These are phyloP conservation scores for Deuterostichococcus epilithicus DNA, from an alignment of 139 green algal species.

Conservation along the genomic window DNA sequence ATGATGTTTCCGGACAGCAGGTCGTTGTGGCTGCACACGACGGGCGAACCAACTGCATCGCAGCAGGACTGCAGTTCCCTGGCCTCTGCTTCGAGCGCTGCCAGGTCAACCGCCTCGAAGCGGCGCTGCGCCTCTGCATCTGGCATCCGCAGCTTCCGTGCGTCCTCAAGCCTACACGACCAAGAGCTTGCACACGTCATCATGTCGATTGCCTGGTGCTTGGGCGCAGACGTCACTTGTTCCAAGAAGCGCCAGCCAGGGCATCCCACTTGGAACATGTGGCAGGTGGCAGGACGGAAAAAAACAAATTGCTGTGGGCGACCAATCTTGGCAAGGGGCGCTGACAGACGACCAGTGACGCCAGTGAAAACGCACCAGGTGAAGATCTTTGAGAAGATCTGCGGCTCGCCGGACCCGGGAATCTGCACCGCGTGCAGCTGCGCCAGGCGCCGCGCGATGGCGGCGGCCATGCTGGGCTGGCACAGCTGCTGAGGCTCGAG, in stretches of 20 bases:
- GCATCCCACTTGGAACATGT: no score
- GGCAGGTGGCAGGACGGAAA: no score
- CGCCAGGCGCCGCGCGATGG: constrained; percentile 57
- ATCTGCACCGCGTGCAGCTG: constrained; percentile 46
- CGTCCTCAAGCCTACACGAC: constrained; percentile 54
- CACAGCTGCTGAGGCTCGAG: constrained; percentile 69
- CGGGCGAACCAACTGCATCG: constrained; percentile 27
- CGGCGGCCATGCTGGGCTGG: constrained; percentile 29
- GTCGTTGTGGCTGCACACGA: constrained; percentile 90
- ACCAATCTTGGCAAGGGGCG: no score
- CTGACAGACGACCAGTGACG: no score
- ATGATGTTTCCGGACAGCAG: constrained; percentile 88
- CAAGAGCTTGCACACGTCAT: neutral
- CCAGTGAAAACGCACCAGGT: constrained; percentile 14
- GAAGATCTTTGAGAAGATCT: constrained; percentile 33
- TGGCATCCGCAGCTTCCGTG: constrained; percentile 44
- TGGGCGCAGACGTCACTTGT: neutral
- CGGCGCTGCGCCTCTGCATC: constrained; percentile 41
- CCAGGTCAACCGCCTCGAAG: constrained; percentile 51
- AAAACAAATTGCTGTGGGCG: no score
- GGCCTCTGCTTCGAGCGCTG: constrained; percentile 49
- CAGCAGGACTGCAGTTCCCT: constrained; percentile 37
- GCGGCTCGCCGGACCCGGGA: neutral
- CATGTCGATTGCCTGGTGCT: neutral
- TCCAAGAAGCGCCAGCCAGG: no score